Base-by-base conservation (phyloP, 768 basidiomycete species). In the Dentipellis sp. region DNA sequence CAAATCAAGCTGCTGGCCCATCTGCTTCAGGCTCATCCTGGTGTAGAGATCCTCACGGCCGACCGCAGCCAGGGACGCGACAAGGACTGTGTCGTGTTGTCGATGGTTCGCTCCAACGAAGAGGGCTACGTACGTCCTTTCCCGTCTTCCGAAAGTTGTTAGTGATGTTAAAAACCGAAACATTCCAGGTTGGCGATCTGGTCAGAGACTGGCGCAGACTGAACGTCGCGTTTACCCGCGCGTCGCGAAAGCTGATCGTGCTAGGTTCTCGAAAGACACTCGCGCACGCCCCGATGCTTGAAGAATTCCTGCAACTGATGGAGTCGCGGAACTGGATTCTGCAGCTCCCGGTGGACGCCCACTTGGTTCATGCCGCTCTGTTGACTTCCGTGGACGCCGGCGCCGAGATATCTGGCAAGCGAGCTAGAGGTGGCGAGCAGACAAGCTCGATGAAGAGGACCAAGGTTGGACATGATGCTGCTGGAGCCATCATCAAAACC, bases 211-310 rank as follows among this genome's bases (percentile, higher is more conserved):
- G 95, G 94, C 78, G 97, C 38, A 72, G 97, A 36, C 86, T 97
- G 77, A 99, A 99, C 65, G 97, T 99, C 16, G 88, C 93, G 7
- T 92, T 98, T 68, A 97, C 95, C 0, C 86, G 97, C 14, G 95
- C 94, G 0, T 83, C 86, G 54, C 81, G 82, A 36, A 99, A 99
- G 72, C 74, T 99, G 2, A 76, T 97, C 68, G 86, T 99, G 56
- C 77, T 99, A 63, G 95, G 97, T 4, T 94, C 92, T 0, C 78
- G 86, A 42, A 79, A 72, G 63, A 99, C 95, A 1, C 75, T 99
- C 10, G 68, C 79, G 42, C 66, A 68, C 23, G 78, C 80, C 0
- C 69, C 82, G 0, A 68, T 97, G 34, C 71, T 98, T 38, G 67
- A 71, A 2, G 80, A 87, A 23, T 94, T 98, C 71, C 82, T 98